phyloP scores from a whole-genome alignment of 2,329 filamentous ascomycete genomes.

The Niveomyces coronatus region DNA sequence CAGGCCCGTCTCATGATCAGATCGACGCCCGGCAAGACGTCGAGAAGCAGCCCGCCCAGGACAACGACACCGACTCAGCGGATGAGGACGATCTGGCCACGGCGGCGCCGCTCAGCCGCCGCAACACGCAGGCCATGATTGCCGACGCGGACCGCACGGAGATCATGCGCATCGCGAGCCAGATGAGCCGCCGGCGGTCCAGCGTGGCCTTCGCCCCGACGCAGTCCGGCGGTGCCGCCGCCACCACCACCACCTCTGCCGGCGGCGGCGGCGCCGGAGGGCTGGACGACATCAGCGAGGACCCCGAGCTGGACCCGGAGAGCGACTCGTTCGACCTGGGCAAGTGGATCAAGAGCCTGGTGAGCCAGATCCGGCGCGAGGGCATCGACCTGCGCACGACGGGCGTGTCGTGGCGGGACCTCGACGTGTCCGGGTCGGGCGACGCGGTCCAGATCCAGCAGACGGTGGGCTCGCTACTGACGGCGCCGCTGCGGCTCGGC shows the following conservation, averaged over 20 bases:
- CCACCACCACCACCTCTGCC: too few species aligned
- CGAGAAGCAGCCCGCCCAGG: conserved; percentile 1
- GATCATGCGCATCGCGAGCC: conserved; percentile 29
- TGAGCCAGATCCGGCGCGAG: conserved; percentile 39
- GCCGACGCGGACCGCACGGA: conserved; percentile 25
- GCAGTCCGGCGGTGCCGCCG: neutral
- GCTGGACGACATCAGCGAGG: conserved; percentile 32
- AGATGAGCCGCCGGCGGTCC: conserved; percentile 25
- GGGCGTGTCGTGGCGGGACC: conserved; percentile 53
- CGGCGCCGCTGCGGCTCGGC: conserved; percentile 45
- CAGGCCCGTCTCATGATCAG: conserved; percentile 4
- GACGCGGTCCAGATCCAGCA: conserved; percentile 58
- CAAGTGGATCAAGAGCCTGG: conserved; percentile 31
- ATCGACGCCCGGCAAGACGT: conserved; percentile 7
- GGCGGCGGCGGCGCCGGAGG: conserved; percentile 19
- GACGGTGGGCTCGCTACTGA: conserved; percentile 50
- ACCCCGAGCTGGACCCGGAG: conserved; percentile 27
- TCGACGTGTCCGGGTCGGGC: conserved; percentile 58
- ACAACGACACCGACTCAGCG: neutral
- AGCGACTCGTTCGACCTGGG: conserved; percentile 29
- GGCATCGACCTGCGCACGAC: conserved; percentile 42
- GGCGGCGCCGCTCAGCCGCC: conserved; percentile 6
- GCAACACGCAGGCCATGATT: conserved; percentile 15
- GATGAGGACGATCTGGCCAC: conserved; percentile 1
- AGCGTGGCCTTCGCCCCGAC: conserved; percentile 12